Evolutionary conservation across 805 yeast genomes (phyloP).

Genomic region (Cyberlindnera suaveolens): DNA sequence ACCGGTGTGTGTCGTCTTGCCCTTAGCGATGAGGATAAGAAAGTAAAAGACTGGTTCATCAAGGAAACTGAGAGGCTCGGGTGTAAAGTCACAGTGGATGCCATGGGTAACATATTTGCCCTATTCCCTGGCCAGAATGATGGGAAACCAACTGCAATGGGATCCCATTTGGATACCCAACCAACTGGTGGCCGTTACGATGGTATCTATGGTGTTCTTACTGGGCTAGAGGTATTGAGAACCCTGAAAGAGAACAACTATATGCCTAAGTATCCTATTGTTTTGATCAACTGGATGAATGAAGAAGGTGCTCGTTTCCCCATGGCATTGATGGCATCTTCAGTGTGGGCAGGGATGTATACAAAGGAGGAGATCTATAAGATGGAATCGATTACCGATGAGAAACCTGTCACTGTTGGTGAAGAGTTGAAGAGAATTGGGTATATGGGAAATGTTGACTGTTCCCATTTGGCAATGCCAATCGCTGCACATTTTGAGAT

Average conservation of each 20-base stretch:
- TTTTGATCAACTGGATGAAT: conserved; percentile 65
- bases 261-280: conserved; percentile 61
- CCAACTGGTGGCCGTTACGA: conserved; percentile 77
- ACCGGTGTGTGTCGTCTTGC: conserved; percentile 69
- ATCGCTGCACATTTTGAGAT: conserved; percentile 66
- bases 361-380: conserved; percentile 43
- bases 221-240: conserved; percentile 62
- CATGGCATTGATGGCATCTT: conserved; percentile 57
- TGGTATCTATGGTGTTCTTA: conserved; percentile 62
- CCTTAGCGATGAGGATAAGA: conserved; percentile 53
- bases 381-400: conserved; percentile 49
- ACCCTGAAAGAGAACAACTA: conserved; percentile 54
- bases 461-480: conserved; percentile 44
- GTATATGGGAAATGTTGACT: conserved; percentile 46
- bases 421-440: conserved; percentile 58
- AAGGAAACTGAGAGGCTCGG: conserved; percentile 46
- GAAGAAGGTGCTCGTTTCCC: conserved; percentile 80
- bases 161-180: conserved; percentile 72
- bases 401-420: conserved; percentile 39
- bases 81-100: conserved; percentile 53
- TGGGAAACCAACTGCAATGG: conserved; percentile 55
- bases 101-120: conserved; percentile 66
- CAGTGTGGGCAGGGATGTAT: conserved; percentile 57
- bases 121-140: conserved; percentile 50
- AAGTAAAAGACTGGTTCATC: conserved; percentile 62